A percentile compares a stretch with the other conserved stretches of the same genome.
phyloP scores from a whole-genome alignment of 2,329 filamentous ascomycete genomes.

The Fusarium sp. region DNA sequence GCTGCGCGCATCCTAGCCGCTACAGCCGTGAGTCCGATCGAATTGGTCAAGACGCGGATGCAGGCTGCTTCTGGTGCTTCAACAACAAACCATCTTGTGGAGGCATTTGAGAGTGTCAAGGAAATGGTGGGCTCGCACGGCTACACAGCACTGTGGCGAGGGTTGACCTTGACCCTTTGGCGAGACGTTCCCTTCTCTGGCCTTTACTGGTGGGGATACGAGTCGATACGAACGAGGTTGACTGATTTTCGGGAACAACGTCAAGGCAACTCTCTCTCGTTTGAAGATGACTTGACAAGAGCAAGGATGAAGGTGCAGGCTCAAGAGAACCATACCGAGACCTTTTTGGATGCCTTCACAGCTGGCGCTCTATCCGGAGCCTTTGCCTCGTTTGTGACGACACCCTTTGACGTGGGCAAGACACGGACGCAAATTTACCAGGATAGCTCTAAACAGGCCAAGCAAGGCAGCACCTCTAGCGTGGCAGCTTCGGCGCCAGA shows the following conservation, averaged over 20 bases:
- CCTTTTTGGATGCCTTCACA: constrained; percentile 88
- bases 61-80: constrained; percentile 76
- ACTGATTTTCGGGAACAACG: constrained; percentile 72
- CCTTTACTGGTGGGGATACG: constrained; percentile 98
- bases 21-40: constrained; percentile 85
- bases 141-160: constrained; percentile 87
- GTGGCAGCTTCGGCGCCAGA: constrained; percentile 68
- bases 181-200: constrained; percentile 96
- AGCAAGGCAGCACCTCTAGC: constrained; percentile 41
- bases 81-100: constrained; percentile 76
- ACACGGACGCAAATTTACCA: constrained; percentile 88
- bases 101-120: constrained; percentile 79
- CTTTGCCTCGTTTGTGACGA: constrained; percentile 87
- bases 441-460: constrained; percentile 55
- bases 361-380: constrained; percentile 87
- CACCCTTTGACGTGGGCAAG: constrained; percentile 97
- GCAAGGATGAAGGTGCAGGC: constrained; percentile 68
- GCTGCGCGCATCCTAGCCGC: constrained; percentile 83
- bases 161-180: constrained; percentile 91
- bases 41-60: constrained; percentile 92
- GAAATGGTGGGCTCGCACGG: constrained; percentile 84
- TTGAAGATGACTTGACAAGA: constrained; percentile 53
- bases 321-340: constrained; percentile 76
- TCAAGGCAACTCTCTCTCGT: constrained; percentile 53
- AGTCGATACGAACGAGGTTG: constrained; percentile 78